Percentiles rank a stretch among this genome's conserved stretches.
phyloP scores from a whole-genome alignment of 768 basidiomycete genomes.

The Naganishia antarctica region DNA sequence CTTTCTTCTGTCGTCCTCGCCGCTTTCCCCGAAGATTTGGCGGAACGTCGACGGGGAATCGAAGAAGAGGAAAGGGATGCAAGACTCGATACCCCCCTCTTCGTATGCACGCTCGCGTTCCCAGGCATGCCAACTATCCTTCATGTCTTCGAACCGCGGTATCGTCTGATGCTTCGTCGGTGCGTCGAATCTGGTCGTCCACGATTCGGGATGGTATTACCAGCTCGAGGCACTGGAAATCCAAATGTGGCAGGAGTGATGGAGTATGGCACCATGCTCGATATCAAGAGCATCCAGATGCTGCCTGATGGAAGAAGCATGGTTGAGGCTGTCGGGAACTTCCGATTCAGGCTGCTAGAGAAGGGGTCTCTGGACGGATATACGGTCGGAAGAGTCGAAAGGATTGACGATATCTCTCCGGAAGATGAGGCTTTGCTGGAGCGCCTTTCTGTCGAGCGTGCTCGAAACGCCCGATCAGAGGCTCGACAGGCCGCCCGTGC shows the following conservation, averaged over 20 bases:
- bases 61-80: slow-evolving; percentile 71
- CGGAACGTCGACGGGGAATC: slow-evolving; percentile 62
- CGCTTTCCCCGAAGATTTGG: slow-evolving; percentile 64
- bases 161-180: slow-evolving; percentile 94
- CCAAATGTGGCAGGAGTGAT: slow-evolving; percentile 53
- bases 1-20: slow-evolving; percentile 67
- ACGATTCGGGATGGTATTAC: slow-evolving; percentile 91
- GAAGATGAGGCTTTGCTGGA: slow-evolving; percentile 52
- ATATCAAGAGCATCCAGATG: slow-evolving; percentile 80
- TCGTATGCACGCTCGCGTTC: slow-evolving; percentile 82
- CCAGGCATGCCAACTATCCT: slow-evolving; percentile 83
- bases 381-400: slow-evolving; percentile 74
- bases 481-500: background rate
- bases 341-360: slow-evolving; percentile 81
- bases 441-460: slow-evolving; percentile 36
- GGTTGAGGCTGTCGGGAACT: slow-evolving; percentile 67
- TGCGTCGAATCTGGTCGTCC: slow-evolving; percentile 72
- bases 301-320: slow-evolving; percentile 82
- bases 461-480: slow-evolving; percentile 19
- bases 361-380: slow-evolving; percentile 83
- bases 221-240: slow-evolving; percentile 51
- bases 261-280: slow-evolving; percentile 90
- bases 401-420: slow-evolving; percentile 52
- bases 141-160: slow-evolving; percentile 90
- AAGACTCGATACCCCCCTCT: slow-evolving; percentile 81